Evolutionary conservation across 768 basidiomycete species (phyloP).

Genomic region (Kwoniella europaea): DNA sequence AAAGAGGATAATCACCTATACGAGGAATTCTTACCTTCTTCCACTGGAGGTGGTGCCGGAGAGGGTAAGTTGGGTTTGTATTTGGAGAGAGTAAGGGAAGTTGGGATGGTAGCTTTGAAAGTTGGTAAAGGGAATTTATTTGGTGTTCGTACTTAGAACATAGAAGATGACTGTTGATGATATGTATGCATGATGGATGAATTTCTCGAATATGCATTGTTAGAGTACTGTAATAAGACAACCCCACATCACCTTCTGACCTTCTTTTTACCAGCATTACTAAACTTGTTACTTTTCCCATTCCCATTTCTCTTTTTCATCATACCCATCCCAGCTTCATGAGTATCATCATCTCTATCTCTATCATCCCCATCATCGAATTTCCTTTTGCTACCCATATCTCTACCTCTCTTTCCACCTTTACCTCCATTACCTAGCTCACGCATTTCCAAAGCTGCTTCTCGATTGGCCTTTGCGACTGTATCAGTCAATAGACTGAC

Average conservation of each 20-base stretch:
- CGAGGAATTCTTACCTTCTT: constrained; percentile 74
- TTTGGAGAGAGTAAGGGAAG: constrained; percentile 72
- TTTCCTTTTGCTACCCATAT: constrained; percentile 54
- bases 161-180: background rate
- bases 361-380: constrained; percentile 27
- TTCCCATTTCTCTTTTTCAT: constrained; percentile 10
- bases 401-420: constrained; percentile 63
- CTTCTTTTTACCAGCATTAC: constrained; percentile 18
- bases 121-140: constrained; percentile 39
- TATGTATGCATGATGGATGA: background rate
- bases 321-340: constrained; percentile 86
- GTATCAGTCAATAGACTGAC: constrained; percentile 83
- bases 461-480: constrained; percentile 77
- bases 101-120: constrained; percentile 71
- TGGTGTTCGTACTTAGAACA: background rate
- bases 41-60: constrained; percentile 62
- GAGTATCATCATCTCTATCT: constrained; percentile 87
- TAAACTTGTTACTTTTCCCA: constrained; percentile 15
- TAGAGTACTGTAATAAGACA: background rate
- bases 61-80: constrained; percentile 74
- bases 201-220: background rate
- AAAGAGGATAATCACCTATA: constrained; percentile 85
- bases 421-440: constrained; percentile 69
- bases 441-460: constrained; percentile 78
- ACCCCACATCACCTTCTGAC: background rate